phyloP scores from a whole-genome alignment of 1,139 yeast species.

The Hansenula sp. region DNA sequence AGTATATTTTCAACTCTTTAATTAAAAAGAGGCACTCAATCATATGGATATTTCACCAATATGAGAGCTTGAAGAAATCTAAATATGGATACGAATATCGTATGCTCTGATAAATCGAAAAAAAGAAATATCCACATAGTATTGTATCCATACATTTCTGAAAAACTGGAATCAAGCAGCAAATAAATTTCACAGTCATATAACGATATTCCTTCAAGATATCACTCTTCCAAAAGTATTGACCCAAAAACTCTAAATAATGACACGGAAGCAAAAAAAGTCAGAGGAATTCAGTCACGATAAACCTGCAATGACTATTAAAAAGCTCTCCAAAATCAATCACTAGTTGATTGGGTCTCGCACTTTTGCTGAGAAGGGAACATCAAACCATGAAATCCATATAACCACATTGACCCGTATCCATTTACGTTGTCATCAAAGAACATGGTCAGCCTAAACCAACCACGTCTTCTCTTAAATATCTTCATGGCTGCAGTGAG shows the following conservation, averaged over 20 bases:
- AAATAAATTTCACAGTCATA: conserved; percentile 2
- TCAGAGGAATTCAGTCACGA: neutral
- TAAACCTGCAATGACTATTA: conserved; percentile 6
- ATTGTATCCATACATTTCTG: conserved; percentile 11
- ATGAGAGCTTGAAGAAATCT: conserved; percentile 2
- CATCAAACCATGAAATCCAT: neutral
- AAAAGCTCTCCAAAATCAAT: neutral
- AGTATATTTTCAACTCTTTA: conserved; percentile 23
- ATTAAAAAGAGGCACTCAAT: neutral
- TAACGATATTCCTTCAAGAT: neutral
- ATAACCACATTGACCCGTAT: conserved; percentile 33
- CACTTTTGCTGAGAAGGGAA: neutral
- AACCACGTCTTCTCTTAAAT: neutral
- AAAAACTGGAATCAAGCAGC: conserved; percentile 26
- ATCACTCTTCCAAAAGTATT: neutral
- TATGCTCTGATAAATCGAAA: neutral
- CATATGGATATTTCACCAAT: conserved; percentile 1
- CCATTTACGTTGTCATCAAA: conserved; percentile 20
- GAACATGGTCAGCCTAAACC: neutral
- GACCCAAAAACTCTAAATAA: neutral
- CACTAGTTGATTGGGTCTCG: neutral
- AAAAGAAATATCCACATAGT: conserved; percentile 8
- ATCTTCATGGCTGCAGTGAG: neutral
- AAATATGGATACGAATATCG: neutral
- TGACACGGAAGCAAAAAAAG: neutral